These are phyloP conservation scores for Parietaria judaica DNA, from an alignment of 306 rosid species.

Conservation along the genomic window DNA sequence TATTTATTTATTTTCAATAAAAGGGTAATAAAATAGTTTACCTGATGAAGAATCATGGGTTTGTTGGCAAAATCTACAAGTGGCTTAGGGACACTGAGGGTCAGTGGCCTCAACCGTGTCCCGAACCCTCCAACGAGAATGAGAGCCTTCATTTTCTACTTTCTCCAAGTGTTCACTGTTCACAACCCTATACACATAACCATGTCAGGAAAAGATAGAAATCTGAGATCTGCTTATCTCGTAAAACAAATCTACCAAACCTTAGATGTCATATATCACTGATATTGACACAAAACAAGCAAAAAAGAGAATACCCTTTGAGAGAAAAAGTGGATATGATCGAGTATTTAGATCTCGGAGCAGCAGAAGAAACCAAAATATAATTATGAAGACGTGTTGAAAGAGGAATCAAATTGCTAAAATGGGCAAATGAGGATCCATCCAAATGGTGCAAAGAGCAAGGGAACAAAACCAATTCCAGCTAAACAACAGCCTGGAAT, in stretches of 20 bases:
- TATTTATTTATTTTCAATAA: background rate
- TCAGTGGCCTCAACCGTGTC: conserved; percentile 98
- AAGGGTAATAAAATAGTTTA: conserved; percentile 21
- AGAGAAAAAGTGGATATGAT: conserved; percentile 14
- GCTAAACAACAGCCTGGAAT: conserved; percentile 19
- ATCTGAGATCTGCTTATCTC: conserved; percentile 11
- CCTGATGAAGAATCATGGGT: conserved; percentile 99
- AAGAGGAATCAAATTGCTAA: conserved; percentile 15
- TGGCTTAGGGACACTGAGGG: conserved; percentile 97
- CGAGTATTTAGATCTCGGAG: conserved; percentile 4
- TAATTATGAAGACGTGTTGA: conserved; percentile 13
- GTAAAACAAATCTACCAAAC: conserved; percentile 16
- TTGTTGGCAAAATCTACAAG: conserved; percentile 99
- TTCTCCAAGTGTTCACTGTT: conserved; percentile 39
- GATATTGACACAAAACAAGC: conserved; percentile 16
- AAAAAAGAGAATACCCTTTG: conserved; percentile 7
- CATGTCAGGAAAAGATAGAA: conserved; percentile 5
- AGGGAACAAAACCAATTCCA: conserved; percentile 23
- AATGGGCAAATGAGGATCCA: conserved; percentile 13
- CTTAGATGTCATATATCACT: conserved; percentile 16
- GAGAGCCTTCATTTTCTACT: conserved; percentile 78
- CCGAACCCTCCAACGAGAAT: conserved; percentile 99
- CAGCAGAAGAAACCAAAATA: conserved; percentile 15
- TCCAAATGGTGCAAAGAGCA: conserved; percentile 11
- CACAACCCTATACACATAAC: conserved; percentile 4